Conservation (phyloP, 805 yeast genomes). For the Candida piceae region DNA sequence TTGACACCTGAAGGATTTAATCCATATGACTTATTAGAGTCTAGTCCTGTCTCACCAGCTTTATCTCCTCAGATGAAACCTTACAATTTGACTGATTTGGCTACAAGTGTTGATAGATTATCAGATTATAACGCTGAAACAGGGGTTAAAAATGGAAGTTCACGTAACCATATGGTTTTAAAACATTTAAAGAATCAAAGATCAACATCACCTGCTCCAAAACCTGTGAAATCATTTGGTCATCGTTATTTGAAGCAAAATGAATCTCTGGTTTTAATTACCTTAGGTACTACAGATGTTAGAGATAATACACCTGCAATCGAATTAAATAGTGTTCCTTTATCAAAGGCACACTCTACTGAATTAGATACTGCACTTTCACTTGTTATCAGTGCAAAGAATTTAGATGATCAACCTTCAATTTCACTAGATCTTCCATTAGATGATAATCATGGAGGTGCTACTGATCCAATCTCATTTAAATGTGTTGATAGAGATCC, state of each 20-base stretch:
- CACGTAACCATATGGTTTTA: conserved; percentile 13
- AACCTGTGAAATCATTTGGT: conserved; percentile 79
- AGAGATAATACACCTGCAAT: conserved; percentile 57
- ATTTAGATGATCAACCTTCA: conserved; percentile 46
- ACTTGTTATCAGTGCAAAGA: conserved; percentile 49
- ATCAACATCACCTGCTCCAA: conserved; percentile 29
- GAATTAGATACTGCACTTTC: conserved; percentile 87
- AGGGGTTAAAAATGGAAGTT: conserved; percentile 1
- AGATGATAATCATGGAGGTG: conserved; percentile 66
- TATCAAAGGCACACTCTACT: conserved; percentile 70
- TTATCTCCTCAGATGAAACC: conserved; percentile 33
- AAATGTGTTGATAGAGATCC: conserved; percentile 47
- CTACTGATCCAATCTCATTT: conserved; percentile 74
- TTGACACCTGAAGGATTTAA: conserved; percentile 47
- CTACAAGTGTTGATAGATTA: conserved; percentile 23
- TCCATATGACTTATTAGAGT: conserved; percentile 24
- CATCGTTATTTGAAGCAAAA: conserved; percentile 62
- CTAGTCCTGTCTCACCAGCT: conserved; percentile 19
- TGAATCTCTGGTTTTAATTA: conserved; percentile 71
- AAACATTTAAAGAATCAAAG: conserved; percentile 18
- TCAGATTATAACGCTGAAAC: conserved; percentile 15
- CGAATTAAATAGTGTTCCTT: conserved; percentile 66
- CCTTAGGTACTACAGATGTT: conserved; percentile 81
- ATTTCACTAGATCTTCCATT: conserved; percentile 73
- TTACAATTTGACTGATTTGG: conserved; percentile 16